These are phyloP conservation scores for Obelidium mucronatum DNA, from an alignment of 192 early-diverging fungal species.

Conservation along the genomic window DNA sequence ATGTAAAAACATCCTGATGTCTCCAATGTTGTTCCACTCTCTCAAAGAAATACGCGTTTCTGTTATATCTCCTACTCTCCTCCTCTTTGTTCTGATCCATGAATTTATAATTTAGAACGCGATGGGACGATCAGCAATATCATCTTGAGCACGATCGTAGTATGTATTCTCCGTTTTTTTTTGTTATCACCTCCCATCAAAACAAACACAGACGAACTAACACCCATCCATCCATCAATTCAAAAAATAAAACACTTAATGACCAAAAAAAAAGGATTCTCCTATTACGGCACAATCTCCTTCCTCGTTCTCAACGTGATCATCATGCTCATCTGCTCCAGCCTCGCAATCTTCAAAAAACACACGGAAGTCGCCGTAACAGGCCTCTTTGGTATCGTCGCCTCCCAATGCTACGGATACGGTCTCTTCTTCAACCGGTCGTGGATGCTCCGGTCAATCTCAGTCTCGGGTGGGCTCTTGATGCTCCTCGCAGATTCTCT, in stretches of 20 bases:
- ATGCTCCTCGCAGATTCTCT: conserved; percentile 91
- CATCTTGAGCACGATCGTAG: conserved; percentile 81
- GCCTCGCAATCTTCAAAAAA: conserved; percentile 81
- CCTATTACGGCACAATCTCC: conserved; percentile 76
- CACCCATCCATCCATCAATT: too few relatives aligned
- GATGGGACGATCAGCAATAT: conserved; percentile 88
- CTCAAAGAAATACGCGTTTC: background rate
- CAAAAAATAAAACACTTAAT: too few relatives aligned
- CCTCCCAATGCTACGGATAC: conserved; percentile 91
- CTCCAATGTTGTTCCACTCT: too few relatives aligned
- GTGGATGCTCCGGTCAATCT: conserved; percentile 92
- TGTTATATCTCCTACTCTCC: background rate
- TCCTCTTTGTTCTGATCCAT: background rate
- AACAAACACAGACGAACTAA: background rate
- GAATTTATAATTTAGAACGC: conserved; percentile 55
- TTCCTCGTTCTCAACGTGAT: conserved; percentile 86
- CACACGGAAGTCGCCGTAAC: conserved; percentile 83
- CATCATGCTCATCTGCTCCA: conserved; percentile 82
- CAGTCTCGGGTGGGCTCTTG: conserved; percentile 90
- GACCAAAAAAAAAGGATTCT: conserved; percentile 68
- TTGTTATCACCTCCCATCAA: too few relatives aligned
- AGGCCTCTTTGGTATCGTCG: conserved; percentile 80
- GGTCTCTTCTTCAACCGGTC: conserved; percentile 87
- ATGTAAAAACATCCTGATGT: background rate
- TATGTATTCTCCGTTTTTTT: too few relatives aligned